Evolutionary conservation across 495 filamentous ascomycete species (phyloP), one percentile per base, ranked within the genome.

Genomic region (Xylaria flabelliformis): DNA sequence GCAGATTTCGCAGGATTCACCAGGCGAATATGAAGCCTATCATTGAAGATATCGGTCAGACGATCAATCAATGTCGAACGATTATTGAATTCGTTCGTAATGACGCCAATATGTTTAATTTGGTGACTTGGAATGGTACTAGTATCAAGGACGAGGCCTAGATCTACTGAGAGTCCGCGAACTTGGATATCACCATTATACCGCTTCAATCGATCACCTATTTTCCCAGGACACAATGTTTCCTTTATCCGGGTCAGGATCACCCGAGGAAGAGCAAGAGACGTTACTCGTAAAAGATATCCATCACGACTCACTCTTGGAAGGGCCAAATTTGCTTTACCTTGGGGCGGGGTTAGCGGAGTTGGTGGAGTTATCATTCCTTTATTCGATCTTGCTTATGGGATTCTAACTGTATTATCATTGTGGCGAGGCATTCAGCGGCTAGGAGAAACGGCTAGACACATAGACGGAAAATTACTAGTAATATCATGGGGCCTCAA

Each of bases 41-140:
- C 79, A 82, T 84, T 71, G 77, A 78, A 8, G 81, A 85, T 64
- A 79, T 85, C 48, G 80, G 80, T 13, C 82, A 83, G 44, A 83
- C 73, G 15, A 76, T 86, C 12, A 76, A 78, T 9, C 74, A 78
- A 5, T 81, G 78, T 0, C 73, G 81, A 29, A 78, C 8, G 17
- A 3, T 51, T n/a, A 9, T 51, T 21, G 17, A n/a, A 6, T 50
- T 50, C 17, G 4, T 19, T 50, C 46, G 46, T 50, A 50, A n/a
- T 21, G 46, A 50, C 46, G 6, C 48, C 2, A 51, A 24, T 9
- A n/a, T 51, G 7, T 12, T 51, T 51, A n/a, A 9, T 24, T 10
- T n/a, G 3, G 9, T n/a, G n/a, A 2, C n/a, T 0, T 51, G 48
- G 48, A 8, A 24, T 0, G 6, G 24, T n/a, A 24, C 1, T 8